phyloP scores from a whole-genome alignment of 2,329 filamentous ascomycete species.

The Colletotrichum kahawae region DNA sequence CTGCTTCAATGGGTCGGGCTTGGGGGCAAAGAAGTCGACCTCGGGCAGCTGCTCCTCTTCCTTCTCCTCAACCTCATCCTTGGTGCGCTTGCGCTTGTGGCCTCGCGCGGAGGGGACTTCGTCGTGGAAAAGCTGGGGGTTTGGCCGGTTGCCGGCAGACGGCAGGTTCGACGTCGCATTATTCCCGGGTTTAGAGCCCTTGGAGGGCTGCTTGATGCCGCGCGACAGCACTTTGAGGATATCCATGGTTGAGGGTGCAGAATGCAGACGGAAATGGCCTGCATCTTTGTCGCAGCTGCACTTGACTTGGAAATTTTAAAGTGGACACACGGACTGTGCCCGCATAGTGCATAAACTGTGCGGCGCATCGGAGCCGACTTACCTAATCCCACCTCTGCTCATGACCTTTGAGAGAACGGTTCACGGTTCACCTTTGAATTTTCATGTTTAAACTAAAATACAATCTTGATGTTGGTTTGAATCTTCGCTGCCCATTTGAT shows the following conservation, averaged over 20 bases:
- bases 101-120: conserved; percentile 45
- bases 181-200: conserved; percentile 34
- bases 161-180: conserved; percentile 54
- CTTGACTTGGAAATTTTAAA: conserved; percentile 17
- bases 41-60: conserved; percentile 45
- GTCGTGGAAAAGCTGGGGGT: conserved; percentile 75
- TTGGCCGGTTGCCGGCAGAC: conserved; percentile 66
- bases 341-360: background rate
- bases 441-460: background rate
- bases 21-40: conserved; percentile 65
- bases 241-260: conserved; percentile 59
- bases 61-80: conserved; percentile 33
- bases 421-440: background rate
- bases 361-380: background rate
- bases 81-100: conserved; percentile 62
- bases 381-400: background rate
- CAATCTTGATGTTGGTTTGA: background rate
- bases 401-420: background rate
- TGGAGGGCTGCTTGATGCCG: conserved; percentile 64
- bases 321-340: background rate
- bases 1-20: conserved; percentile 31
- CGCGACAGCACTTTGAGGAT: conserved; percentile 76
- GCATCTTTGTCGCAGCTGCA: background rate
- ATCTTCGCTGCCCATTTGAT: background rate
- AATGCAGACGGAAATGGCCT: background rate